Conservation (phyloP, 1,139 yeast genomes). For the Hemisphaericaspora subhashii region DNA sequence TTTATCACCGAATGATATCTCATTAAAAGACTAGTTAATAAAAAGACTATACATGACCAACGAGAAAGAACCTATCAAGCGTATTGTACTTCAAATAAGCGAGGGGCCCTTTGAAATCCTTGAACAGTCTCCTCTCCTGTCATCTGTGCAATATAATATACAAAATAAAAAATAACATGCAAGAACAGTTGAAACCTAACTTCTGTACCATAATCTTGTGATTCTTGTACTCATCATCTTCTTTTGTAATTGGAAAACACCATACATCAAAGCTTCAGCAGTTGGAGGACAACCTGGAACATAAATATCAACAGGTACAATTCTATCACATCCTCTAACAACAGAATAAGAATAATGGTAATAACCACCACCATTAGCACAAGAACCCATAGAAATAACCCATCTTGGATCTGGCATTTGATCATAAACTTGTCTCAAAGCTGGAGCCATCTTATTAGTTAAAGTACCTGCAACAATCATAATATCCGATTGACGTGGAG, state of each 20-base stretch:
- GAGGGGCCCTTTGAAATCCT: too few species aligned
- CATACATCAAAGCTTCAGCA: conserved; percentile 88
- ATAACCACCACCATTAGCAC: conserved; percentile 95
- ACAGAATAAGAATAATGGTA: conserved; percentile 89
- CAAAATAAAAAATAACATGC: conserved; percentile 1
- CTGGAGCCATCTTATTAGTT: conserved; percentile 93
- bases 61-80: too few species aligned
- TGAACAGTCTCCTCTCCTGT: neutral
- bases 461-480: conserved; percentile 93
- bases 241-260: conserved; percentile 85
- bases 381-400: conserved; percentile 93
- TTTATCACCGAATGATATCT: too few species aligned
- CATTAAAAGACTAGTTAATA: too few species aligned
- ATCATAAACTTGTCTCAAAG: conserved; percentile 88
- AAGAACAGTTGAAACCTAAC: conserved; percentile 26
- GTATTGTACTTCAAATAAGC: too few species aligned
- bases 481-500: conserved; percentile 91
- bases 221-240: conserved; percentile 82
- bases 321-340: conserved; percentile 87
- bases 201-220: conserved; percentile 86
- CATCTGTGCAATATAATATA: neutral
- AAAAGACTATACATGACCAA: too few species aligned
- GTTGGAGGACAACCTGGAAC: conserved; percentile 96
- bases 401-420: conserved; percentile 93
- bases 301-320: conserved; percentile 85